A percentile compares a stretch with the other conserved stretches of the same genome.
phyloP scores from a whole-genome alignment of 1,284 basidiomycete species.

The Ceraceosorus guamensis region DNA sequence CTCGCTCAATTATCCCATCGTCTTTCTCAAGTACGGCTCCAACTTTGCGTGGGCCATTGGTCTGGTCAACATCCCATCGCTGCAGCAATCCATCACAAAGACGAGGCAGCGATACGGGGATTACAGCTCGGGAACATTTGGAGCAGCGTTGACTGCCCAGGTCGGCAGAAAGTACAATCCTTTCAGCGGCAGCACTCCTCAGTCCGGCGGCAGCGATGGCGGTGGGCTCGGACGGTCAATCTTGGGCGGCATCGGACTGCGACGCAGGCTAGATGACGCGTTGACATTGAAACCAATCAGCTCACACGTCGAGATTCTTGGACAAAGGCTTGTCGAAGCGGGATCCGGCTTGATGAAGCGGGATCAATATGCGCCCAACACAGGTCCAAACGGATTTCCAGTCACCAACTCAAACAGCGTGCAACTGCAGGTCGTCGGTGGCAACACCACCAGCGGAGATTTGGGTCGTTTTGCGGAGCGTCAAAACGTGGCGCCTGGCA shows the following conservation, averaged over 20 bases:
- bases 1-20: slow-evolving; percentile 75
- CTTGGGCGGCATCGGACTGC: not conserved
- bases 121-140: slow-evolving; percentile 48
- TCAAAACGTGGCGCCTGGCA: slow-evolving; percentile 34
- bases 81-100: slow-evolving; percentile 71
- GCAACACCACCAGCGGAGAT: slow-evolving; percentile 18
- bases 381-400: slow-evolving; percentile 37
- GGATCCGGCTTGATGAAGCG: slow-evolving; percentile 10
- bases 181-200: slow-evolving; percentile 12
- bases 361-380: slow-evolving; percentile 41
- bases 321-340: too few species aligned
- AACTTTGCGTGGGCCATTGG: slow-evolving; percentile 87
- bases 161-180: slow-evolving; percentile 27
- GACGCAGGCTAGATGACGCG: not conserved
- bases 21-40: slow-evolving; percentile 68
- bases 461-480: slow-evolving; percentile 32
- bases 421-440: slow-evolving; percentile 24
- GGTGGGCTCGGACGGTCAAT: not conserved
- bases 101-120: slow-evolving; percentile 74
- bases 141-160: slow-evolving; percentile 22
- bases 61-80: slow-evolving; percentile 61
- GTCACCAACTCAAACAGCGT: slow-evolving; percentile 11
- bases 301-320: not conserved
- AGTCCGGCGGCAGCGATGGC: not conserved
- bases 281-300: not conserved